Evolutionary conservation across 352 stramenopile species (phyloP).

Genomic region (Globisporangium middletonii): DNA sequence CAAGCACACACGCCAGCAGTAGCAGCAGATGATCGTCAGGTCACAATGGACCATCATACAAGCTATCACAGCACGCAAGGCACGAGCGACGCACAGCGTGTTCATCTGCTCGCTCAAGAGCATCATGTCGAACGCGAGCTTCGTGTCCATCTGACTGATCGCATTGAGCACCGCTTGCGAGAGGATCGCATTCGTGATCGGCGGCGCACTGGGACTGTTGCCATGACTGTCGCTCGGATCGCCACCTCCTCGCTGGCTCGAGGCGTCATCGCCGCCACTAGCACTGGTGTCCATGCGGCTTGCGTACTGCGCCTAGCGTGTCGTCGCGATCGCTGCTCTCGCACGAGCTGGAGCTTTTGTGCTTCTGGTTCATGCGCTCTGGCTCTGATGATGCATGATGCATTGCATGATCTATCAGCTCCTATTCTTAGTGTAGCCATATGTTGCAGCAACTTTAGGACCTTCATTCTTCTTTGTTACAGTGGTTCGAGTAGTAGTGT

Average conservation of each 20-base stretch:
- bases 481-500: too few species aligned
- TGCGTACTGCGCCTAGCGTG: too few species aligned
- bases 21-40: neutral
- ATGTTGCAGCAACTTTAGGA: too few species aligned
- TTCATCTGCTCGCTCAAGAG: conserved; percentile 48
- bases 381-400: too few species aligned
- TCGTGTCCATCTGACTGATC: conserved; percentile 42
- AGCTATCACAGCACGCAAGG: neutral
- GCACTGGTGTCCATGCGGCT: too few species aligned
- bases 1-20: neutral
- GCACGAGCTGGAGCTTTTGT: too few species aligned
- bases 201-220: neutral
- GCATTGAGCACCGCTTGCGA: conserved; percentile 36
- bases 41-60: neutral
- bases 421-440: too few species aligned
- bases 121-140: conserved; percentile 63
- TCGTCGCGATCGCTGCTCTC: neutral
- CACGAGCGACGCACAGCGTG: conserved; percentile 10
- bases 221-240: neutral
- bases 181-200: conserved; percentile 34
- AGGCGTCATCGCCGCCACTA: neutral
- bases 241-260: neutral
- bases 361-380: too few species aligned
- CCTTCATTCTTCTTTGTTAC: too few species aligned
- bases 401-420: too few species aligned